phyloP scores from a whole-genome alignment of 495 filamentous ascomycete genomes.

The Talaromyces proteolyticus region DNA sequence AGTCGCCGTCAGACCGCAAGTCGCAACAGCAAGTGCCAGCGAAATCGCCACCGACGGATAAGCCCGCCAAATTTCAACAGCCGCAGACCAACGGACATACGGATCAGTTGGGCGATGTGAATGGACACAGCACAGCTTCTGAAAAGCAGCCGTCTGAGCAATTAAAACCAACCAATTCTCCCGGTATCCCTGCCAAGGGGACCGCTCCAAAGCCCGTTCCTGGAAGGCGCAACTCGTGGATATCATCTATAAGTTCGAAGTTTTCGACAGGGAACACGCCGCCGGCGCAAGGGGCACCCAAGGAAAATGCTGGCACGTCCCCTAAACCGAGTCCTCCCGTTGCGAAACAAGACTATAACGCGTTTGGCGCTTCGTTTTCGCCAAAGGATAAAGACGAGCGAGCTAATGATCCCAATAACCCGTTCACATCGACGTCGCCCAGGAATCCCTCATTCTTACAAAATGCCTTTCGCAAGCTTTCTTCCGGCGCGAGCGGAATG shows the following conservation, averaged over 20 bases:
- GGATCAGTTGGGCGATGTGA: background rate
- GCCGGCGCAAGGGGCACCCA: conserved; percentile 37
- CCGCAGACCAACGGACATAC: background rate
- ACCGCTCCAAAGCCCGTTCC: conserved; percentile 20
- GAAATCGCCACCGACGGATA: background rate
- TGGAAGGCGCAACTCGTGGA: conserved; percentile 74
- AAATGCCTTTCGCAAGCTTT: conserved; percentile 72
- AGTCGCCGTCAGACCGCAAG: background rate
- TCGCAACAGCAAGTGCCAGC: background rate
- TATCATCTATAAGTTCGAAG: conserved; percentile 86
- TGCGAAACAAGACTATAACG: conserved; percentile 37
- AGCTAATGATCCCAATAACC: conserved; percentile 43
- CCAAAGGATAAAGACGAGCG: conserved; percentile 53
- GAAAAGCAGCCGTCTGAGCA: background rate
- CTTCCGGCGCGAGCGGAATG: conserved; percentile 50
- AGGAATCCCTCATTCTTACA: conserved; percentile 71
- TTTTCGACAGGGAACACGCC: conserved; percentile 67
- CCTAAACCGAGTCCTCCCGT: conserved; percentile 39
- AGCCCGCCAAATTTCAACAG: background rate
- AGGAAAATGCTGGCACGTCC: conserved; percentile 23
- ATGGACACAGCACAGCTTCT: background rate
- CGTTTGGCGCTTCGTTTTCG: conserved; percentile 46
- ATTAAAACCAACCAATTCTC: background rate
- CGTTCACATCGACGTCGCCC: conserved; percentile 58
- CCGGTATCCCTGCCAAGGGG: conserved; percentile 18